These are phyloP conservation scores for Xylaria acuta DNA, from an alignment of 495 filamentous ascomycete genomes.

Conservation along the genomic window DNA sequence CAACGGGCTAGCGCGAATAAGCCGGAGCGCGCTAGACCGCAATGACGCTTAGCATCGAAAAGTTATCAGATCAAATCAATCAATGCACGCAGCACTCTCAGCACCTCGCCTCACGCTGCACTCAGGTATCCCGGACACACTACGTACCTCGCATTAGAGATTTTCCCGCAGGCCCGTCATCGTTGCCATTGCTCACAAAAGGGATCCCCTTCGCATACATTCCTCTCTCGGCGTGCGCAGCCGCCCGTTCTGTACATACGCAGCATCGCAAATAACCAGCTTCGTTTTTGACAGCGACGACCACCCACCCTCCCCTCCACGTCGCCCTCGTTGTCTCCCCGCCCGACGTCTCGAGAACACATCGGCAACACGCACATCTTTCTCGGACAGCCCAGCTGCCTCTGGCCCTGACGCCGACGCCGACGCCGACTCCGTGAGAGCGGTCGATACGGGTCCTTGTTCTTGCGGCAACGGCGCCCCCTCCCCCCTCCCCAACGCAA, in stretches of 20 bases:
- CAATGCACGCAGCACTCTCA: conserved; percentile 10
- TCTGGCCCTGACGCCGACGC: not conserved
- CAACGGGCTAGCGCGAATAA: conserved; percentile 1
- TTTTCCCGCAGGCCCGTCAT: conserved; percentile 16
- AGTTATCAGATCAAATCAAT: conserved; percentile 31
- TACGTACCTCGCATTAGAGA: not conserved
- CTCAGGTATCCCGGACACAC: conserved; percentile 13
- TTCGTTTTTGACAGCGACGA: not conserved
- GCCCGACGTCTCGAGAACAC: not conserved
- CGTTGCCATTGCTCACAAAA: conserved; percentile 6
- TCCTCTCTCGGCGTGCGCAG: not conserved
- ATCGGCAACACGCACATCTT: not conserved
- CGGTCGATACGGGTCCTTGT: not conserved
- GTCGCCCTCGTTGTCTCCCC: not conserved
- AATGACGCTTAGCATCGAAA: conserved; percentile 12
- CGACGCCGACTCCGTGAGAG: conserved; percentile 11
- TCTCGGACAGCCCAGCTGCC: not conserved
- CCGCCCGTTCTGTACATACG: not conserved
- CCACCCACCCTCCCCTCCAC: not conserved
- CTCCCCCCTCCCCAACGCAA: conserved; percentile 41
- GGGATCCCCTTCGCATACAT: not conserved
- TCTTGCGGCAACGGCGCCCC: conserved; percentile 24
- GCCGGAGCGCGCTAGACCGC: conserved; percentile 11
- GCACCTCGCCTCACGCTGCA: conserved; percentile 1
- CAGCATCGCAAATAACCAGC: not conserved